Base-by-base conservation (phyloP, 305 asterid species). In the Withania somnifera region DNA sequence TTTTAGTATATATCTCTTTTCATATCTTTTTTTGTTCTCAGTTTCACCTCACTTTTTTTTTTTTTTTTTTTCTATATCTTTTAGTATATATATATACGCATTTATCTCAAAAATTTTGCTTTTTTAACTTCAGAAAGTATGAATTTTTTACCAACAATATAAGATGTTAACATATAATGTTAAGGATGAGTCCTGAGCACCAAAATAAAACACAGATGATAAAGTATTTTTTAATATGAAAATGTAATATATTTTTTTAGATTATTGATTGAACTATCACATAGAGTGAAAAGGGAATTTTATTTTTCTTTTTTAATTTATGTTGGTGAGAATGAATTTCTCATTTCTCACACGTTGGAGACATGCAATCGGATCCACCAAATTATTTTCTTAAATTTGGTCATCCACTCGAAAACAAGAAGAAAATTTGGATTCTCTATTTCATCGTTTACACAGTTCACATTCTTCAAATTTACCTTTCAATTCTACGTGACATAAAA, bases 291-390 rank as follows among this genome's bases (percentile, higher is more conserved):
- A 26, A 26, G 7, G 19, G 13, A 30, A 11, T 20, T 58, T 30
- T 26, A 45, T 30, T 3, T 52, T 32, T 30, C 15, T n/a, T n/a
- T n/a, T n/a, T n/a, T n/a, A n/a, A 17, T 82, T 71, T 56, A 52
- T 66, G 7, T 82, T 40, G n/a, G 15, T n/a, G 81, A 13, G 19
- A 71, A 38, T 11, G 13, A 73, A n/a, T n/a, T 51, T 56, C 24
- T 40, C 71, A n/a, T n/a, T 51, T 56, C 24, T 40, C 71, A 71
- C 79, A 38, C 80, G 73, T 56, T 61, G 76, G 32, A 26, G 26
- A 17, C 84, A 82, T 82, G 84, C 84, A 82, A 71, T 57, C 7
- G 61, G 32, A 53, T 28, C 80, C 32, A 32, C 14, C 63, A 71
- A 71, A 32, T 32, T n/a, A 64, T 64, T n/a, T 36, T 32, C 47